Conservation (phyloP, 768 basidiomycete species). For the Boletus rubroflammeus region DNA sequence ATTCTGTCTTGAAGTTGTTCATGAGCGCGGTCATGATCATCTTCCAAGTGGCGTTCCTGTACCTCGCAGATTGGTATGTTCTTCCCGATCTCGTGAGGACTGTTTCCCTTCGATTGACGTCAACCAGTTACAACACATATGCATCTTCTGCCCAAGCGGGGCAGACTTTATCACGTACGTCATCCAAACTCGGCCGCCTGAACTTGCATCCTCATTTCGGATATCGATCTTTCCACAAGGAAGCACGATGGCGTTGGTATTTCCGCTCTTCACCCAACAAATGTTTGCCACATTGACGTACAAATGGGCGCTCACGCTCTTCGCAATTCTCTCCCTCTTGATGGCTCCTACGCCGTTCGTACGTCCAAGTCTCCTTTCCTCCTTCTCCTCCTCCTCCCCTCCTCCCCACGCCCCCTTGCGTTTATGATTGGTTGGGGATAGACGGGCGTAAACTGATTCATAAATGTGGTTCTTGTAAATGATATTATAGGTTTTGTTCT, state of each 20-base stretch:
- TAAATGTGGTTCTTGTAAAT: neutral
- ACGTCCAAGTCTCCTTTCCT: conserved; percentile 6
- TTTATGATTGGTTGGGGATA: neutral
- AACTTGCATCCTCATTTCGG: too few relatives aligned
- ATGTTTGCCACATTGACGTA: conserved; percentile 47
- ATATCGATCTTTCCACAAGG: conserved; percentile 21
- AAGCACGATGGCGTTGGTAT: conserved; percentile 39
- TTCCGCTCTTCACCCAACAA: conserved; percentile 47
- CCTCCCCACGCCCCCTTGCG: neutral
- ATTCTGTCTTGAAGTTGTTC: conserved; percentile 34
- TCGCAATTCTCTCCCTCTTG: conserved; percentile 38
- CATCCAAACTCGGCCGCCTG: neutral
- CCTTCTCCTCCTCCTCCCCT: neutral
- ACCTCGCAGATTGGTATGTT: conserved; percentile 49
- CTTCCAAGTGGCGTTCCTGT: conserved; percentile 45
- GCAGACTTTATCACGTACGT: conserved; percentile 44
- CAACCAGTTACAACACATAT: conserved; percentile 39
- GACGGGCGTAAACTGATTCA: neutral
- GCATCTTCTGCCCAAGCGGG: conserved; percentile 55
- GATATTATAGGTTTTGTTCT: conserved; percentile 23
- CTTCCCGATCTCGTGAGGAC: too few relatives aligned
- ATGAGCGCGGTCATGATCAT: conserved; percentile 39
- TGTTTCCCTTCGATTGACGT: neutral
- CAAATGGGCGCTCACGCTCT: conserved; percentile 46
- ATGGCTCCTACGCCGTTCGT: conserved; percentile 46